Evolutionary conservation across 345 rosid species (phyloP), one percentile per base, ranked within the genome.

Genomic region (Citrus inodora): DNA sequence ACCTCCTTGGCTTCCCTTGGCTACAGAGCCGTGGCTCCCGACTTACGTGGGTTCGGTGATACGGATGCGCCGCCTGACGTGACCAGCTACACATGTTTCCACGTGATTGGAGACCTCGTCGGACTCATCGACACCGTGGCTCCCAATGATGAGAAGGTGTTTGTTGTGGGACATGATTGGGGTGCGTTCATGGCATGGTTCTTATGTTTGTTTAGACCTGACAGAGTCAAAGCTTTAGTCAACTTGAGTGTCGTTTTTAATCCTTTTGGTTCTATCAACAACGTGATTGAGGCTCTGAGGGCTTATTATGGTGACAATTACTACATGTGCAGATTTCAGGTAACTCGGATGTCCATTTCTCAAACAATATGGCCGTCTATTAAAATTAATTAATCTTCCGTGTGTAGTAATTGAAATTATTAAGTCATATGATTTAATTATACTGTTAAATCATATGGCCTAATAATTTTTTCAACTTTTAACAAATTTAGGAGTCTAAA

Each of bases 281-380:
- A 37, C 40, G 9, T 94, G 33, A 32, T 90, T 22, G 86, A 87
- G 59, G 37, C 76, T 9, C 35, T 89, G 75, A 83, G 85, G 69
- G 86, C 78, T 35, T 38, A 80, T 33, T 88, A 71, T 25, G 97
- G 95, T 42, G 91, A 91, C 63, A 93, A 93, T 67, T 93, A 87
- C 82, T 93, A 95, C 87, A 84, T 92, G 32, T 91, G 94, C 89
- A 87, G 93, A 73, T 85, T 95, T 82, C 95, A 94, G 96, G 98
- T 66, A 7, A 32, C 27, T 13, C 51, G 51, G 51, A 46, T 11
- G 17, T 1, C 42, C 42, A 9, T 38, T 9, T 38, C 42, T 38
- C 9, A 7, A 38, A 1, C 40, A 9, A 37, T 37, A 37, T 7
- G 40, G 40, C 40, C 40, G 40, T 37, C 9, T 37, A 37, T 7